Evolutionary conservation across 2,329 filamentous ascomycete species (phyloP).

Genomic region (Pestalotiopsis sp.): DNA sequence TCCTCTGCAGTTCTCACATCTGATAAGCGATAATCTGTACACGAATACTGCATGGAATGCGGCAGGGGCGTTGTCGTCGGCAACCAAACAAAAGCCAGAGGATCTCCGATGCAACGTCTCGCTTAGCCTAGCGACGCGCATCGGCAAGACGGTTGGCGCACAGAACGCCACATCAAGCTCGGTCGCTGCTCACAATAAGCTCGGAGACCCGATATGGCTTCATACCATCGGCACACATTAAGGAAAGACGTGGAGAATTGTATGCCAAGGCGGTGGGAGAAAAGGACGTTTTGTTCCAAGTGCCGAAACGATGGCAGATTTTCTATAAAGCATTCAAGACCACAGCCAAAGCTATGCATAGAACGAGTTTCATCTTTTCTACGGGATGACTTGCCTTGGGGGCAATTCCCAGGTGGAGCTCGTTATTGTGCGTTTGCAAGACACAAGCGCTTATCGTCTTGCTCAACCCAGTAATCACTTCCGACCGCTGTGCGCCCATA

Average conservation of each 20-base stretch:
- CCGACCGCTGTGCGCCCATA: background rate
- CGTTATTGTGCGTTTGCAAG: background rate
- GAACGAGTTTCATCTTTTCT: too few species aligned
- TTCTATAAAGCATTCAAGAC: too few species aligned
- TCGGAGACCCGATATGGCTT: too few species aligned
- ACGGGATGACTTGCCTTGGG: background rate
- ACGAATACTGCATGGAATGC: background rate
- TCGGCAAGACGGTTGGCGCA: background rate
- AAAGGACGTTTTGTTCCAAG: too few species aligned
- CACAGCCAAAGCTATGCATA: too few species aligned
- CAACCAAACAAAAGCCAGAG: background rate
- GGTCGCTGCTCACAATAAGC: background rate
- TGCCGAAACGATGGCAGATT: too few species aligned
- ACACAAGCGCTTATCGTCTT: background rate
- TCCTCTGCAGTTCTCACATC: background rate
- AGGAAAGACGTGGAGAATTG: too few species aligned
- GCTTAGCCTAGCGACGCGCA: background rate
- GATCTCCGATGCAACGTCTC: background rate
- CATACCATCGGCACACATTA: too few species aligned
- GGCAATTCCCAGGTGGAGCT: background rate
- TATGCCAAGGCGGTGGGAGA: too few species aligned
- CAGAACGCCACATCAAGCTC: background rate
- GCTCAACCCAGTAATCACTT: constrained; percentile 6
- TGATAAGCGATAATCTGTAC: background rate
- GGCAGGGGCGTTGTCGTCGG: background rate